Evolutionary conservation across 2,329 filamentous ascomycete species (phyloP), one percentile per base, ranked within the genome.

Genomic region (Colletotrichum melonis): DNA sequence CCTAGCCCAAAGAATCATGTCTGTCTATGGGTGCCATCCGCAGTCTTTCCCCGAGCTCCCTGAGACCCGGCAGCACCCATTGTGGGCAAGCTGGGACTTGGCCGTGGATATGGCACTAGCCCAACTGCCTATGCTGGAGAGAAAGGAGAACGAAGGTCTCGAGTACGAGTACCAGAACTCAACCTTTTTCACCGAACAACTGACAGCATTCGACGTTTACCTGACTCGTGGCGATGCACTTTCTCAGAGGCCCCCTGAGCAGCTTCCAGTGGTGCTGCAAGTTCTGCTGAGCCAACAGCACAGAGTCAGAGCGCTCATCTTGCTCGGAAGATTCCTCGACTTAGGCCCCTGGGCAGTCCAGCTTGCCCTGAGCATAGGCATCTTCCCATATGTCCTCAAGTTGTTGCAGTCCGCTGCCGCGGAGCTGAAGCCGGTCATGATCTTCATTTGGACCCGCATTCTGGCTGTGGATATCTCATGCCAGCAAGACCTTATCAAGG

Each of bases 271-370:
- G 58, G 95, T 99, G 4, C 88, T 99, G 4, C 97, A 99, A 82
- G 97, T 99, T 11, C 89, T 99, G 14, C 89, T 99, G 6, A 98
- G 96, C 81, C 97, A 99, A 82, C 95, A 98, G 73, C 97, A 99
- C 81, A 89, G 97, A 77, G 90, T 99, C 30, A 90, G 97, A 63
- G 97, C 97, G 19, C 88, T 99, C 75, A 97, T 99, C 65, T 86
- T 99, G 7, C 88, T 99, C 0, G 97, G 95, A 71, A 94, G 95
- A 76, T 99, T 99, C 82, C 87, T 99, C 24, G 97, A 99, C 79
- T 89, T 98, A 52, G 97, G 97, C 0, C 97, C 97, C 0, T 99
- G 97, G 97, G 97, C 97, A 35, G 97, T 99, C n/a, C 97, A 98
- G 81, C 90, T 99, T 54, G 97, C 97, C 19, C 88, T 99, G 19